Conservation (phyloP, 768 basidiomycete species). For the Kwoniella sp. region DNA sequence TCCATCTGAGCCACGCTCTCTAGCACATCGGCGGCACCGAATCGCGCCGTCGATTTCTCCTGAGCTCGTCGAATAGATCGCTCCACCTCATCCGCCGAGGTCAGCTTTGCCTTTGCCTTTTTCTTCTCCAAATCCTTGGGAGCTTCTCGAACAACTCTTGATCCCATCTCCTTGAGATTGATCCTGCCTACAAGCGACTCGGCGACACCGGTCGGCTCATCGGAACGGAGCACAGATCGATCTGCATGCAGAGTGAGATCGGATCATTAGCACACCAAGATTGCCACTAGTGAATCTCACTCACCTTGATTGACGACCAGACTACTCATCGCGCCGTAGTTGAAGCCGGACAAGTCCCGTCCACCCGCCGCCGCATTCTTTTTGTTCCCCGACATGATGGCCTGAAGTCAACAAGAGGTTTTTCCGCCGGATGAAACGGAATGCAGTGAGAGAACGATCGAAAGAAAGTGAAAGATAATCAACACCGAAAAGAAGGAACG, state of each 20-base stretch:
- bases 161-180: constrained; percentile 88
- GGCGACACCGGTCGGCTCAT: constrained; percentile 95
- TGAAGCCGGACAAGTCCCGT: constrained; percentile 85
- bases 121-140: constrained; percentile 91
- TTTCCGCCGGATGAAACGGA: background rate
- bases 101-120: constrained; percentile 71
- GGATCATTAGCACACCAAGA: background rate
- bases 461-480: constrained; percentile 4
- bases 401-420: background rate
- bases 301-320: constrained; percentile 82
- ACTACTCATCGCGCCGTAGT: constrained; percentile 92
- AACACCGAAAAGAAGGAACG: background rate
- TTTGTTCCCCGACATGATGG: constrained; percentile 49
- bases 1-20: constrained; percentile 92
- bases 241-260: constrained; percentile 22
- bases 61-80: constrained; percentile 58
- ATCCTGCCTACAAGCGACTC: constrained; percentile 90
- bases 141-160: constrained; percentile 75
- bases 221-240: constrained; percentile 68
- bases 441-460: background rate
- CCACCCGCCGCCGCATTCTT: constrained; percentile 56
- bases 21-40: constrained; percentile 79
- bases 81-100: constrained; percentile 52
- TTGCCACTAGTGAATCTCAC: too few species aligned
- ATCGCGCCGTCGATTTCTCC: constrained; percentile 63